Base-by-base conservation (phyloP, 2,329 filamentous ascomycete genomes). In the Fusarium praegraminearum region DNA sequence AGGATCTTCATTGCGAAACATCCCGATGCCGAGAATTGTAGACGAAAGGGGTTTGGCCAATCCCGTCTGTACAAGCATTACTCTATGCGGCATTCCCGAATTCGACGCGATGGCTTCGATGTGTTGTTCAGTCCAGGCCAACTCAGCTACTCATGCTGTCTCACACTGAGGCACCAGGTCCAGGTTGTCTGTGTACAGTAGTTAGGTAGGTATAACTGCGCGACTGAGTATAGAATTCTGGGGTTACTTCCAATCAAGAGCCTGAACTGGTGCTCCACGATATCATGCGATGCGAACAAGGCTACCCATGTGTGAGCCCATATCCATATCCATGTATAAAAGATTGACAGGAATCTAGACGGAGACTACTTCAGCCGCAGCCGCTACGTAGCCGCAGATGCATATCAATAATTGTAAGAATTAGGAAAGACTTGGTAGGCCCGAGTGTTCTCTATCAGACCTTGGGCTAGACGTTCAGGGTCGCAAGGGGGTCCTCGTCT, bases 161-260 rank as follows among this genome's bases (percentile, higher is more conserved):
- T 74, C 72, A 73, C 65, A 44, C 41, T 65, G 70, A 68, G 44
- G 65, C 56, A 70, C 70, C 45, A 58, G 51, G 50, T 26, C 54
- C 11, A 49, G 62, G 62, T 61, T 32, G 7, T 35, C 33, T 28
- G 33, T 51, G 28, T 51, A 40, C 33, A 40, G n/a, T 38, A 18
- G 33, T 15, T 5, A 28, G 33, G 47, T 43, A 30, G 61, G 62
- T 54, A 30, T 45, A 33, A 33, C 50, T 57, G 58, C 52, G 57
- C 53, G 62, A 67, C 38, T 69, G 57, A 71, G 51, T 51, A 61
- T 49, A 33, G 32, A 26, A 65, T 69, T 46, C 67, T 56, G 59
- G 68, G 57, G 59, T 12, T 15, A 11, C 33, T 40, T 51, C 47
- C 47, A 51, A 51, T 51, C 32, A 38, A 38, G 33, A 51, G 47